These are phyloP conservation scores for Trichoderma simmonsii DNA, from an alignment of 2,329 filamentous ascomycete species.

Conservation along the genomic window DNA sequence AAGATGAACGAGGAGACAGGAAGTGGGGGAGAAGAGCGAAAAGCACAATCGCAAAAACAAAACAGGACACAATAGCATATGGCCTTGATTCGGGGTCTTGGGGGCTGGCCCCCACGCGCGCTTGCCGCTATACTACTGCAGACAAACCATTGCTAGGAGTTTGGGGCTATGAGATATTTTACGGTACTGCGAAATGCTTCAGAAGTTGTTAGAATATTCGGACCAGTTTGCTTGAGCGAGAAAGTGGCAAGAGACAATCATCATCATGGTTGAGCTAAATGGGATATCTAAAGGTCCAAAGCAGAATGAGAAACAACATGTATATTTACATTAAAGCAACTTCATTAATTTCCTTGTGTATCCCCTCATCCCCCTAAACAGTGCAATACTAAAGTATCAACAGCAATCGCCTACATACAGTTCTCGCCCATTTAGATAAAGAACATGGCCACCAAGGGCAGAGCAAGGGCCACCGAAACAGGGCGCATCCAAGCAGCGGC, in stretches of 20 bases:
- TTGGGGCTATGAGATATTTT: background rate
- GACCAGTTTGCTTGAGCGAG: background rate
- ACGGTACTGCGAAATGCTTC: background rate
- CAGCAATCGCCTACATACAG: constrained; percentile 10
- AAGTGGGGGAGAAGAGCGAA: background rate
- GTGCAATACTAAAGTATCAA: constrained; percentile 3
- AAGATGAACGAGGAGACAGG: background rate
- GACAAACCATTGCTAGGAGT: background rate
- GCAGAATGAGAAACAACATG: constrained; percentile 16
- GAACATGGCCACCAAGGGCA: constrained; percentile 36
- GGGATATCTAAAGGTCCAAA: constrained; percentile 19
- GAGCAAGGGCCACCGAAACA: constrained; percentile 32
- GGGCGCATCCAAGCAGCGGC: constrained; percentile 31
- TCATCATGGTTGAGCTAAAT: constrained; percentile 14
- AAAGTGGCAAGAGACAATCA: background rate
- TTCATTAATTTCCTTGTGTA: constrained; percentile 8
- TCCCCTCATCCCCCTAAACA: background rate
- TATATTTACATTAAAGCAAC: constrained; percentile 21
- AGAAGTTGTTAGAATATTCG: background rate
- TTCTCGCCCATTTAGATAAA: constrained; percentile 28
- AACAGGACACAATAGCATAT: background rate
- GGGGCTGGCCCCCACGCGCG: constrained; percentile 7
- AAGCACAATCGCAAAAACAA: background rate
- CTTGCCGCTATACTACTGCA: background rate
- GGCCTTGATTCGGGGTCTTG: background rate